Evolutionary conservation across 306 rosid genomes (phyloP).

Genomic region (Rosa lucieae): DNA sequence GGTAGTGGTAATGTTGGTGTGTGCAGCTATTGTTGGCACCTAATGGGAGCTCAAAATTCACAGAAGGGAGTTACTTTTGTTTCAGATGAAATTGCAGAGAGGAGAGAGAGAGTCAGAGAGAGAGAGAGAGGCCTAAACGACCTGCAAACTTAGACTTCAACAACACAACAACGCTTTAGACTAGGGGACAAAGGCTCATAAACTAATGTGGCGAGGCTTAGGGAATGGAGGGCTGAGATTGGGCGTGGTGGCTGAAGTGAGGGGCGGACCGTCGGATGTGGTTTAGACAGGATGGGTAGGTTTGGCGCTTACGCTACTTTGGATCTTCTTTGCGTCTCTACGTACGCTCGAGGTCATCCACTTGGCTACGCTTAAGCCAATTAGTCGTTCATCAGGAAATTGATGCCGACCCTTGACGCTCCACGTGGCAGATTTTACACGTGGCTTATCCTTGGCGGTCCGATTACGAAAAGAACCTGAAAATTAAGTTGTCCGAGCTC

Average conservation of each 20-base stretch:
- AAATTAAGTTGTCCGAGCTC: neutral
- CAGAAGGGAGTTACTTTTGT: slow-evolving; percentile 4
- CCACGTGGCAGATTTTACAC: slow-evolving; percentile 27
- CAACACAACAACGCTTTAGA: slow-evolving; percentile 47
- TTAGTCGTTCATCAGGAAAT: slow-evolving; percentile 28
- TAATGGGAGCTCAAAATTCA: neutral
- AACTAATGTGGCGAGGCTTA: slow-evolving; percentile 32
- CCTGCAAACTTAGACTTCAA: slow-evolving; percentile 56
- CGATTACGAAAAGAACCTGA: neutral
- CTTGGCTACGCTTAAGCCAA: slow-evolving; percentile 59
- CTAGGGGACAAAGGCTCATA: slow-evolving; percentile 43
- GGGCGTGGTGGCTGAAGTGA: slow-evolving; percentile 48
- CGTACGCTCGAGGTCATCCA: slow-evolving; percentile 65
- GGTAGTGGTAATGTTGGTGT: neutral
- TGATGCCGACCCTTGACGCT: neutral
- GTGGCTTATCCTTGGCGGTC: slow-evolving; percentile 34
- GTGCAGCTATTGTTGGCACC: neutral
- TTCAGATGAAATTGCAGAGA: slow-evolving; percentile 16
- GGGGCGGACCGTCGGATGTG: slow-evolving; percentile 41
- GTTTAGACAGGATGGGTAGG: slow-evolving; percentile 47
- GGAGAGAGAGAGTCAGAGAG: slow-evolving; percentile 12
- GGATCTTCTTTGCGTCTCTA: slow-evolving; percentile 78
- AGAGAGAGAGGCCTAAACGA: slow-evolving; percentile 42
- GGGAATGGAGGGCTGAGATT: slow-evolving; percentile 49
- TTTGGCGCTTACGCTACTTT: slow-evolving; percentile 87